Evolutionary conservation across 768 basidiomycete genomes (phyloP), one percentile per base, ranked within the genome.

Genomic region (Russula earlei): DNA sequence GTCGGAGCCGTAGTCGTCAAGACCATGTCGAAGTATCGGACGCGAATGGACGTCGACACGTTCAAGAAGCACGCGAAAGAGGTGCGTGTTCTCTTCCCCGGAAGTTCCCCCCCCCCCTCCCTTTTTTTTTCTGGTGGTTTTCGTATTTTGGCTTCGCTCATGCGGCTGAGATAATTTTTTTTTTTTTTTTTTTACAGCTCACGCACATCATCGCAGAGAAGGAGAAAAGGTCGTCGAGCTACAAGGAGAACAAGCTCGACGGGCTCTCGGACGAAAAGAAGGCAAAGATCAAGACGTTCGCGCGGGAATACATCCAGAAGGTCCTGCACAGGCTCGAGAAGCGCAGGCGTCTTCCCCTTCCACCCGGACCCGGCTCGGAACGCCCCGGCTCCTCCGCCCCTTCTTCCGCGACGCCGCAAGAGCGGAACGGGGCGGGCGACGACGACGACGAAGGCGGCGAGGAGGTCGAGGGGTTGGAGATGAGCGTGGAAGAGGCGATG

Each of bases 11-110:
- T 95, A 6, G 95, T 99, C 38, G 95, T 99, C 37, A 87, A 84
- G 69, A 83, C 77, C 55, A 93, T 98, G 92, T 87, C 84, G 55
- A 96, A 93, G 73, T 84, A 97, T 66, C 76, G 82, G 49, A 76
- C 83, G 52, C 72, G 82, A 43, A 78, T 96, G 68, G 79, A 83
- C 53, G 78, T 80, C 48, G 92, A 96, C 7, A 68, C 75, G 51
- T 97, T 98, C 79, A 99, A 99, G 77, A 84, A 85, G 67, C 83
- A 96, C 66, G 96, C 96, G 2, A 91, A 92, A 67, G 91, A 97
- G 81, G 95, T 91, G 59, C 58, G 78, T 66, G 5, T 3, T 25
- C 7, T 27, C 6, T 25, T 5, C 3, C 24, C 5, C 17, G n/a
- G n/a, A n/a, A n/a, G n/a, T 9, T 3, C 29, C 6, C 29, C 29